phyloP scores from a whole-genome alignment of 805 yeast genomes.

The Candida ortonii region DNA sequence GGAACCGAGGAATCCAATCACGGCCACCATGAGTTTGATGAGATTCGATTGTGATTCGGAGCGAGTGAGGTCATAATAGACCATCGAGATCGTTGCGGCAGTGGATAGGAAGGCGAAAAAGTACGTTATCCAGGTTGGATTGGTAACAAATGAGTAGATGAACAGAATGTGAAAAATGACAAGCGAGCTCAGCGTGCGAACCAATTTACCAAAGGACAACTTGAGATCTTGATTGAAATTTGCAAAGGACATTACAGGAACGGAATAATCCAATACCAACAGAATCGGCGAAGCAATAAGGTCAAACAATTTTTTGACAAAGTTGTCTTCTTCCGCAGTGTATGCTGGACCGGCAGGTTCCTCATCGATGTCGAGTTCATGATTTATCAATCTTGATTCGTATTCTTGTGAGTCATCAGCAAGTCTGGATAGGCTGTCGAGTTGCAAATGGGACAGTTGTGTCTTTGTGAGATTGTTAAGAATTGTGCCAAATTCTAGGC shows the following conservation, averaged over 20 bases:
- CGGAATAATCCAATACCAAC: constrained; percentile 19
- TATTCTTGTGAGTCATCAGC: constrained; percentile 20
- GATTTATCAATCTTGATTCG: constrained; percentile 19
- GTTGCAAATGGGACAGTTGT: constrained; percentile 18
- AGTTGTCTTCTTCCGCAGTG: constrained; percentile 4
- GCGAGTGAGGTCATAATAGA: constrained; percentile 21
- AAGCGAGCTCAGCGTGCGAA: constrained; percentile 19
- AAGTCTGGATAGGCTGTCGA: constrained; percentile 10
- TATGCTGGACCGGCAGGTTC: constrained; percentile 14
- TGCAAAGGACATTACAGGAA: constrained; percentile 24
- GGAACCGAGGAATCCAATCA: constrained; percentile 63
- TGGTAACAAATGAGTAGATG: constrained; percentile 21
- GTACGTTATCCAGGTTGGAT: constrained; percentile 13
- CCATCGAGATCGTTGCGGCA: constrained; percentile 1
- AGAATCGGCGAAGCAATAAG: constrained; percentile 20
- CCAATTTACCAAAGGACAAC: constrained; percentile 18
- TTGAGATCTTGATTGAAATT: constrained; percentile 23
- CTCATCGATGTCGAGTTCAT: constrained; percentile 9
- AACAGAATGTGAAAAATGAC: constrained; percentile 23
- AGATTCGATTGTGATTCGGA: constrained; percentile 20
- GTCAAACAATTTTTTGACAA: constrained; percentile 11
- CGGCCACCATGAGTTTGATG: constrained; percentile 32
- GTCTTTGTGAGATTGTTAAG: constrained; percentile 24
- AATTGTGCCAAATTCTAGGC: constrained; percentile 28
- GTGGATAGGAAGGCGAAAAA: constrained; percentile 8